A percentile compares a stretch with the other conserved stretches of the same genome.
phyloP scores from a whole-genome alignment of 805 yeast species.

The Pichia kluyveri region DNA sequence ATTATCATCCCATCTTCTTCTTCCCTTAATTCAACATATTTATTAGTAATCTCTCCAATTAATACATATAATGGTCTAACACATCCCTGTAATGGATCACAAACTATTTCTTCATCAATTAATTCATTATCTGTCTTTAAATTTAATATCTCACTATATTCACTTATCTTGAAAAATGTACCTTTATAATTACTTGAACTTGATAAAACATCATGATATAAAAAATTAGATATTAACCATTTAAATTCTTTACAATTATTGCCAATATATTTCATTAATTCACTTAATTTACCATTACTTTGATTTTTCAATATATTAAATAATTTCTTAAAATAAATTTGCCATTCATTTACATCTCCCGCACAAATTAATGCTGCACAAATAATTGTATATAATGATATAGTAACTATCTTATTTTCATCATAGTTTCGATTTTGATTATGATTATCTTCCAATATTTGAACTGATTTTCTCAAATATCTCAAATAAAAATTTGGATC shows the following conservation, averaged over 20 bases:
- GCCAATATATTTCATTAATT: conserved; percentile 4
- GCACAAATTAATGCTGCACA: conserved; percentile 20
- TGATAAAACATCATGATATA: conserved; percentile 31
- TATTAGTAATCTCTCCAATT: conserved; percentile 30
- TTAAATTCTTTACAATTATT: conserved; percentile 20
- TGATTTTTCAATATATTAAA: conserved; percentile 16
- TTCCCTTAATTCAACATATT: conserved; percentile 7
- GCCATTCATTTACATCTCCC: conserved; percentile 18
- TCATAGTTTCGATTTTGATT: background rate
- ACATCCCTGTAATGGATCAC: conserved; percentile 34
- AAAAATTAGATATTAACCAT: conserved; percentile 28
- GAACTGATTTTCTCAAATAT: conserved; percentile 3
- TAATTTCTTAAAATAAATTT: conserved; percentile 10
- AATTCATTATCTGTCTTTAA: conserved; percentile 1
- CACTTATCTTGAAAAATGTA: conserved; percentile 24
- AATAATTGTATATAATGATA: conserved; percentile 16
- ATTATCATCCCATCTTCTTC: conserved; percentile 1
- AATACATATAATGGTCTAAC: conserved; percentile 28
- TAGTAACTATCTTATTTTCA: conserved; percentile 11
- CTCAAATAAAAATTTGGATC: background rate
- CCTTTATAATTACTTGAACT: conserved; percentile 27
- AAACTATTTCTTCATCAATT: conserved; percentile 10
- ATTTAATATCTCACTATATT: conserved; percentile 22
- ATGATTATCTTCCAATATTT: background rate
- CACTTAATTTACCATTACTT: conserved; percentile 22